Percentiles rank a stretch among this genome's conserved stretches.
phyloP scores from a whole-genome alignment of 345 rosid genomes.

The Corchorus capsularis region DNA sequence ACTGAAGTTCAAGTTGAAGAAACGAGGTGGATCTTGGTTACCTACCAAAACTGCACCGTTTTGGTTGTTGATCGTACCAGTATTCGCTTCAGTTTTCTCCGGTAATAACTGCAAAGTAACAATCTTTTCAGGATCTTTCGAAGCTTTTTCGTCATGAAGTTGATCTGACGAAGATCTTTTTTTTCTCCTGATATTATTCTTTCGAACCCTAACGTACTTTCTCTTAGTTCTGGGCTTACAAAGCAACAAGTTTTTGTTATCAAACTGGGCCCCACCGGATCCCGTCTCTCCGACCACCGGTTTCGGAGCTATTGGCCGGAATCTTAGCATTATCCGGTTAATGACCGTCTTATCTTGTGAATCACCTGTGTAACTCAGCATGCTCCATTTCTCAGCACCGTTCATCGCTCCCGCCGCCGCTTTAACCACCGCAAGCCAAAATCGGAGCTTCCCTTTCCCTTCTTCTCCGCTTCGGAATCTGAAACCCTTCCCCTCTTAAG shows the following conservation, averaged over 20 bases:
- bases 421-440: slow-evolving; percentile 4
- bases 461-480: neutral
- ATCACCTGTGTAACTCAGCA: slow-evolving; percentile 26
- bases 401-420: slow-evolving; percentile 26
- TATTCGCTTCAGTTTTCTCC: slow-evolving; percentile 30
- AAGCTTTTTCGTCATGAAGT: slow-evolving; percentile 14
- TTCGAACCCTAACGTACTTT: slow-evolving; percentile 72
- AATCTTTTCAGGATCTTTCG: neutral
- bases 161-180: slow-evolving; percentile 24
- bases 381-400: slow-evolving; percentile 28
- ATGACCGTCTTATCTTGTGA: slow-evolving; percentile 48
- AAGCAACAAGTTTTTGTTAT: slow-evolving; percentile 26
- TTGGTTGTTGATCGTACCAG: neutral
- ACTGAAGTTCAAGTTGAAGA: slow-evolving; percentile 19
- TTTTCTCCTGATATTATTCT: slow-evolving; percentile 33
- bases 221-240: slow-evolving; percentile 51
- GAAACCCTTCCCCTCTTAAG: neutral
- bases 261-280: slow-evolving; percentile 21
- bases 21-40: slow-evolving; percentile 14
- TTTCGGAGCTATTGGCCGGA: slow-evolving; percentile 92
- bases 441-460: neutral
- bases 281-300: slow-evolving; percentile 40
- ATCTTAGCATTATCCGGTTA: slow-evolving; percentile 64
- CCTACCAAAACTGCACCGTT: neutral
- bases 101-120: slow-evolving; percentile 66